Base-by-base conservation (phyloP, 208 protist genomes). In the Novymonas esmeraldas region DNA sequence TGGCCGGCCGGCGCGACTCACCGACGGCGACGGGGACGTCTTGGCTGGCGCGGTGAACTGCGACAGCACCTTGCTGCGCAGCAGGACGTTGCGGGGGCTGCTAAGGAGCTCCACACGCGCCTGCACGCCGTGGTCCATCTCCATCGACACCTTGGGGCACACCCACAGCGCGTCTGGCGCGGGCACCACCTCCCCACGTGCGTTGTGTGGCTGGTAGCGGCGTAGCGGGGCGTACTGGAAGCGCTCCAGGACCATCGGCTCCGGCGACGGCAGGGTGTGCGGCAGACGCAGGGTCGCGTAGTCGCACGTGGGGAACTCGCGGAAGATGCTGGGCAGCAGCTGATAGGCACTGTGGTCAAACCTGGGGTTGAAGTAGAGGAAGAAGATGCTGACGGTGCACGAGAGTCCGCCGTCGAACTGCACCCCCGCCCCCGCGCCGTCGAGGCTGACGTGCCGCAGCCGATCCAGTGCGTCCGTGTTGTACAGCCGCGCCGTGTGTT, bases 151-250 rank as follows among this genome's bases (percentile, higher is more conserved):
- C 75, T 84, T 75, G 39, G 81, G 91, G 64, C 78, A 83, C 18
- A 95, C 76, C 92, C 92, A 97, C 22, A 95, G 60, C 13, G 89
- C 92, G 6, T 85, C 64, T 22, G 92, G 92, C 20, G 90, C 65
- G 1, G 79, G 64, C 14, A 88, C 48, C 31, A 64, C 33, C 63
- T 95, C 86, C 20, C 87, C 90, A 26, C 81, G 59, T 0, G 73
- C 62, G 70, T 90, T 90, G 63, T 87, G 78, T 26, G 87, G 90
- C 55, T 94, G 80, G 57, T 94, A 95, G 58, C 89, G 79, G 20
- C 87, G 85, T 28, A 97, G 74, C 16, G 89, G 89, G 34, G 93
- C 52, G 78, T 92, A 89, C 38, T 81, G 68, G 73, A 97, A 97
- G 39, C 74, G 52, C 20, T 67, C 29, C 18, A 97, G 69, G 57